Evolutionary conservation across 192 early-diverging fungal genomes (phyloP), one percentile per base, ranked within the genome.

Genomic region (Backusella tarrabulga): DNA sequence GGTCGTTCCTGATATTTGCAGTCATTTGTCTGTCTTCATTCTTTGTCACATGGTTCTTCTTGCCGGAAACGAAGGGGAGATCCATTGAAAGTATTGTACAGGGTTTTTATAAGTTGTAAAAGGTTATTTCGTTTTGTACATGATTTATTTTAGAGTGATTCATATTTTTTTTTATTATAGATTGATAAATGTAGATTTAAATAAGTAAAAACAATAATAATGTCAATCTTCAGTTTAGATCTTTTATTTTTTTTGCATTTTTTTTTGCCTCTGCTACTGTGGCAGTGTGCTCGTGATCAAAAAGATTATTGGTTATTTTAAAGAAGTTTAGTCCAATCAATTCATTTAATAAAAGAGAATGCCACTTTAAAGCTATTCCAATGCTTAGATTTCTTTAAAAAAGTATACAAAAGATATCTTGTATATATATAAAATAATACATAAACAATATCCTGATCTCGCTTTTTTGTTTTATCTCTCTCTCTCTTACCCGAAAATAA

Each of bases 61-160:
- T 91, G 12, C 88, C 85, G 3, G 90, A 90, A 76, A 90, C 88
- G 32, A 85, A 88, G 71, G 82, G 84, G 6, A 78, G 84, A 73
- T 81, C 85, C 34, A 80, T 87, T 41, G 93, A 94, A 63, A 60
- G 9, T 60, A 60, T 21, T 60, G 54, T 26, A 17, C 29, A 35
- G 32, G 67, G 17, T 36, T 68, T 60, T 60, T 60, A 60, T 60
- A 60, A 60, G 23, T 12, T 44, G 42, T 44, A 44, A 44, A 60
- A 3, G 15, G 6, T 50, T 4, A 17, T 44, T 17, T 14, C n/a
- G 19, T 50, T 50, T 50, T 19, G 19, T 50, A n/a, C 0, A n/a
- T 63, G 1, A 9, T 11, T 26, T 29, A 63, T 63, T 63, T 63
- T 63, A 63, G 56, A 63, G 19, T 1, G 46, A 63, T 14, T 63